These are phyloP conservation scores for Paulownia fortunei DNA, from an alignment of 257 asterid genomes.

Conservation along the genomic window DNA sequence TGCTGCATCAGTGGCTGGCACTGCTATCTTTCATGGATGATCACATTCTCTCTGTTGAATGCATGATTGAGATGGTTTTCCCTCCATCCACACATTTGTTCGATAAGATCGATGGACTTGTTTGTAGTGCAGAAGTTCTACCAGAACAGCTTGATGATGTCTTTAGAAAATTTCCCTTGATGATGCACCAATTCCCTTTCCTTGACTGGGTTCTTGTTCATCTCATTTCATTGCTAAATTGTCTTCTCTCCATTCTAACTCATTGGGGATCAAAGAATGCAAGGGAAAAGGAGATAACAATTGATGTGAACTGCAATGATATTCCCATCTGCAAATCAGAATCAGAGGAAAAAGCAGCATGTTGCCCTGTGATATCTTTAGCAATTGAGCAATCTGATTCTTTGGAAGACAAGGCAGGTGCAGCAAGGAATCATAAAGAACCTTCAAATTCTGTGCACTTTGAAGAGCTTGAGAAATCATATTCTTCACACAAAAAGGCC, in stretches of 20 bases:
- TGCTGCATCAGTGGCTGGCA: constrained; percentile 47
- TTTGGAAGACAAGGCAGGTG: neutral
- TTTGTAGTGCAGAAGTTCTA: constrained; percentile 42
- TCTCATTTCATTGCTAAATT: constrained; percentile 42
- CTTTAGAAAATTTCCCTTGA: constrained; percentile 28
- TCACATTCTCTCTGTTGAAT: constrained; percentile 43
- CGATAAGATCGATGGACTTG: constrained; percentile 50
- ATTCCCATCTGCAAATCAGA: neutral
- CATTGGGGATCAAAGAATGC: constrained; percentile 28
- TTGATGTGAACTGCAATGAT: constrained; percentile 35
- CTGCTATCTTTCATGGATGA: constrained; percentile 54
- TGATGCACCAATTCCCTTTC: constrained; percentile 42
- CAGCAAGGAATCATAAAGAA: neutral
- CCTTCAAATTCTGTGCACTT: neutral
- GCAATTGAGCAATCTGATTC: neutral
- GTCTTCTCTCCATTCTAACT: constrained; percentile 26
- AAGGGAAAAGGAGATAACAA: constrained; percentile 51
- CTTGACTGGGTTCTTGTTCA: constrained; percentile 42
- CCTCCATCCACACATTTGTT: constrained; percentile 54
- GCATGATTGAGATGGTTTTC: constrained; percentile 45
- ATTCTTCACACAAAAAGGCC: neutral
- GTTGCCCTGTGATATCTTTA: neutral
- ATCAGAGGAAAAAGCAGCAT: neutral
- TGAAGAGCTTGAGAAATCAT: constrained; percentile 1
- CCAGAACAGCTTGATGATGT: constrained; percentile 47